Conservation (phyloP, 2,329 filamentous ascomycete species). For the Talaromyces sp. region DNA sequence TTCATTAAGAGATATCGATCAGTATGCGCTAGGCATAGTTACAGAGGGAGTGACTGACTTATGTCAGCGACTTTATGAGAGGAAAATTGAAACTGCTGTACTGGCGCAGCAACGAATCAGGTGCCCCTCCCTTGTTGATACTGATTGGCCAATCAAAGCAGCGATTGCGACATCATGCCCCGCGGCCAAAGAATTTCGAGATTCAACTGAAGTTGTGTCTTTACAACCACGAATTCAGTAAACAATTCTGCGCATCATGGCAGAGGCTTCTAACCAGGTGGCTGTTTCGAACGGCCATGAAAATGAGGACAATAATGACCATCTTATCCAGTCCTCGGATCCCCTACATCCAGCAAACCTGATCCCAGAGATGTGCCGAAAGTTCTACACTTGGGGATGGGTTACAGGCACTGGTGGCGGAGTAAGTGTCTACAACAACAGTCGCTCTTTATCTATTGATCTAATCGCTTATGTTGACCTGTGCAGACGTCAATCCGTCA, state of each 20-base stretch:
- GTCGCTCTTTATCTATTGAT: neutral
- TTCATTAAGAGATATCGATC: no score
- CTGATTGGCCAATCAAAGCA: constrained; percentile 20
- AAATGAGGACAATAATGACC: constrained; percentile 43
- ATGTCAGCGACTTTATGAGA: neutral
- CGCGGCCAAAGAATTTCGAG: constrained; percentile 10
- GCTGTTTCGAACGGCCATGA: constrained; percentile 13
- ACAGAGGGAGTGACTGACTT: neutral
- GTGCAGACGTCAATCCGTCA: constrained; percentile 46
- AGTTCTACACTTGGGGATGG: constrained; percentile 95
- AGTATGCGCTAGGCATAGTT: neutral
- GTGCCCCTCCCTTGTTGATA: constrained; percentile 2
- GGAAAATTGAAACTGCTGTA: neutral
- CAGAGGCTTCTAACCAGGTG: constrained; percentile 14
- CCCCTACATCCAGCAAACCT: constrained; percentile 89
- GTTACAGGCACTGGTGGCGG: constrained; percentile 52
- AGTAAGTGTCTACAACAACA: constrained; percentile 26
- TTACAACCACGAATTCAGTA: neutral
- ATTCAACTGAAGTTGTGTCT: neutral
- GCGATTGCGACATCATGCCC: constrained; percentile 19
- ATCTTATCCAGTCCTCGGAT: constrained; percentile 60
- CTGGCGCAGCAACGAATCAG: constrained; percentile 4
- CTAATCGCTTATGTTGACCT: neutral
- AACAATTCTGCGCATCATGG: constrained; percentile 24
- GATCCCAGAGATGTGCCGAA: constrained; percentile 87